Conservation (phyloP, 768 basidiomycete genomes). For the Coprinellus aureogranulatus region DNA sequence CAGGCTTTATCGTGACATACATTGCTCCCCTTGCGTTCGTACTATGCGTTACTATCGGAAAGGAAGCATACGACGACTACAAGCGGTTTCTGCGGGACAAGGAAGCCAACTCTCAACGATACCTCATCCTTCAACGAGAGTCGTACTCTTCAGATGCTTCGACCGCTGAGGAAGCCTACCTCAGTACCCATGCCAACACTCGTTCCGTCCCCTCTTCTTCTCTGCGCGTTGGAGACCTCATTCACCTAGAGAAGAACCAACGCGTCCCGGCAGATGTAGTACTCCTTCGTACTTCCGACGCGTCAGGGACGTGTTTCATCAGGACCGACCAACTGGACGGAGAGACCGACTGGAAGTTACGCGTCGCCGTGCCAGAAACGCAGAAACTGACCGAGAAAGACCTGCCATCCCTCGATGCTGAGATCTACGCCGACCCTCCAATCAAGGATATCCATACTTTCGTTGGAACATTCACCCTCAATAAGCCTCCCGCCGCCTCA, state of each 20-base stretch:
- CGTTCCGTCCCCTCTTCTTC: conserved; percentile 85
- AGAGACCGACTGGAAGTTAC: conserved; percentile 98
- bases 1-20: conserved; percentile 94
- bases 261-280: conserved; percentile 94
- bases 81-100: conserved; percentile 87
- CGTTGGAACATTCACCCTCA: conserved; percentile 85
- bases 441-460: conserved; percentile 97
- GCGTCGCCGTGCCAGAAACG: conserved; percentile 81
- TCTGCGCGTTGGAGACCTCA: conserved; percentile 86
- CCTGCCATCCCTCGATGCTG: conserved; percentile 72
- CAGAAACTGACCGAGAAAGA: conserved; percentile 64
- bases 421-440: conserved; percentile 92
- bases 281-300: conserved; percentile 82
- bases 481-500: conserved; percentile 38
- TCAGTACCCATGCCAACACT: conserved; percentile 50
- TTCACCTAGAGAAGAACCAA: conserved; percentile 93
- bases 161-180: conserved; percentile 41
- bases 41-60: conserved; percentile 92
- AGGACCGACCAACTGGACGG: conserved; percentile 98
- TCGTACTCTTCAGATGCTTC: conserved; percentile 28
- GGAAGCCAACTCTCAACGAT: conserved; percentile 93
- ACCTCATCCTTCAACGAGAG: conserved; percentile 72
- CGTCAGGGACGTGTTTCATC: conserved; percentile 93
- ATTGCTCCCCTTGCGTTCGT: conserved; percentile 96
- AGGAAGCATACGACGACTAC: conserved; percentile 99